phyloP scores from a whole-genome alignment of 73 alveolate genomes.

The Urostyla sp. region DNA sequence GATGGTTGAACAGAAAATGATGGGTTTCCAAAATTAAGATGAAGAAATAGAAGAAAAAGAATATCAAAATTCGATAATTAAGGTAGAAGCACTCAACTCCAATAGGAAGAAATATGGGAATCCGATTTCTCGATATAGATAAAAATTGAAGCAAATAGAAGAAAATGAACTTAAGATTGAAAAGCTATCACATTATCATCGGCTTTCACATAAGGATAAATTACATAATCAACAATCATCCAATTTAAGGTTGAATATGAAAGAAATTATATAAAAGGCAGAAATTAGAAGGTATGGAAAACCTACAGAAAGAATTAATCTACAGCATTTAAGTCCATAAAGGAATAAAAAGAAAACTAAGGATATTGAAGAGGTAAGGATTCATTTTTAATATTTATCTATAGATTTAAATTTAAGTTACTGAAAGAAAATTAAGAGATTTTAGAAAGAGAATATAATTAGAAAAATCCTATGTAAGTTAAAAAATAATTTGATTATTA shows the following conservation, averaged over 20 bases:
- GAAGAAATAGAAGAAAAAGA: no score
- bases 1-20: no score
- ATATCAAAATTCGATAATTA: neutral
- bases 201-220: neutral
- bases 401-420: constrained; percentile 1
- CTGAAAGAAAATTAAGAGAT: constrained; percentile 39
- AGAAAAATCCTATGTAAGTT: no score
- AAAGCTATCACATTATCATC: neutral
- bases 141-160: constrained; percentile 5
- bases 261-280: constrained; percentile 44
- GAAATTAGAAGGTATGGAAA: constrained; percentile 49
- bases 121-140: neutral
- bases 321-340: constrained; percentile 48
- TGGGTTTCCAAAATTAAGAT: no score
- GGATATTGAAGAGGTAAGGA: constrained; percentile 36
- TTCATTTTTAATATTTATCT: neutral
- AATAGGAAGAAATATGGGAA: neutral
- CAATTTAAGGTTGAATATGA: constrained; percentile 12
- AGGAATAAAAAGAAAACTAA: constrained; percentile 3
- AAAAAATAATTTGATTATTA: no score
- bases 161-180: constrained; percentile 21
- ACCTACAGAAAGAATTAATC: constrained; percentile 15
- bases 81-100: neutral
- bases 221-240: neutral
- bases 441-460: no score